Evolutionary conservation across 164 flowering plant genomes (phyloP), one percentile per base, ranked within the genome.

Genomic region (Houttuynia cordata): DNA sequence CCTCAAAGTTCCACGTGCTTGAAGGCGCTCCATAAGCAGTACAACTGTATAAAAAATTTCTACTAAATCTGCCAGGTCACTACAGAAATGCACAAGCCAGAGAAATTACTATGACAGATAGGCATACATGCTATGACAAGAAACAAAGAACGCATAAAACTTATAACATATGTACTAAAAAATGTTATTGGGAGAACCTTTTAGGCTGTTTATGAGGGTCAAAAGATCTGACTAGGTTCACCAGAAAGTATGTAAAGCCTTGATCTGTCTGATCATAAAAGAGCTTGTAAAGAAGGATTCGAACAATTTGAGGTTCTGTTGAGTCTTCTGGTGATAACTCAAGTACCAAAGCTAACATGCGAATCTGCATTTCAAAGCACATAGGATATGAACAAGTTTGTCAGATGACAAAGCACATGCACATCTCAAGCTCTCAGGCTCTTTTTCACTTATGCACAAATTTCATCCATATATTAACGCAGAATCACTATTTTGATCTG

Each of bases 231-330:
- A 91, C 65, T 75, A 81, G 75, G 65, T 73, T 84, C 67, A 91
- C 51, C 15, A 94, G 85, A 70, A 86, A 91, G 40, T 79, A 91
- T 54, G 93, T 86, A 86, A 94, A 72, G 62, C 99, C 99, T 77
- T 86, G 80, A 58, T 94, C 97, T 69, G 96, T 94, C 71, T 91
- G 99, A 76, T 91, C 99, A 76, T 91, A 91, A 60, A 91, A 88
- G 61, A 94, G 70, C 78, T 88, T 88, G 77, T 91, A 91, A 60
- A 91, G 95, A 76, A 94, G 87, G 59, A 84, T 72, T 53, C 91
- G 88, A 66, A 95, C 91, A 58, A 88, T 88, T 71, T 78, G 91
- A 59, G 88, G 75, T 78, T 94, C 97, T 72, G 64, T 83, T 0
- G 91, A 85, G 65, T 80, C 79, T 63, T 83, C 86, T 49, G 84